These are phyloP conservation scores for Kitagawia praeruptora DNA, from an alignment of 129 eudicot genomes.

Conservation along the genomic window DNA sequence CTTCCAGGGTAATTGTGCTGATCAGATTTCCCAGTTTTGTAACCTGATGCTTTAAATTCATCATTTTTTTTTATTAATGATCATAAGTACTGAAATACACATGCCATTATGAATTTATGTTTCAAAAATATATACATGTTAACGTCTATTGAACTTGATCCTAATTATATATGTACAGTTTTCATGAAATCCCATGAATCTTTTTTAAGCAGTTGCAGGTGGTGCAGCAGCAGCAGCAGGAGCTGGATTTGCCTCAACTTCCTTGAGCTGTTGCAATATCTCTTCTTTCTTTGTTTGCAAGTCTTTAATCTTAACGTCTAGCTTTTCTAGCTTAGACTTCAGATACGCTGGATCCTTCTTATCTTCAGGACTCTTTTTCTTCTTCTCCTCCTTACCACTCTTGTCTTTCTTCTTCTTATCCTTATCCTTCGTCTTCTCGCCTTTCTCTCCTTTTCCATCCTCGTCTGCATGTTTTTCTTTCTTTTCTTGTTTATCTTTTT, in stretches of 20 bases:
- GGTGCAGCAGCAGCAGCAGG: background rate
- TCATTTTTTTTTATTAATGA: background rate
- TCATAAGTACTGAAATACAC: background rate
- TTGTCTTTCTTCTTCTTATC: slow-evolving; percentile 42
- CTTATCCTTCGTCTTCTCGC: slow-evolving; percentile 38
- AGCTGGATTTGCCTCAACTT: slow-evolving; percentile 23
- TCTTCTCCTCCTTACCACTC: slow-evolving; percentile 36
- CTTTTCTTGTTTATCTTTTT: slow-evolving; percentile 20
- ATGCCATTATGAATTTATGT: background rate
- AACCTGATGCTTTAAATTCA: too few species aligned
- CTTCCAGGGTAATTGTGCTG: too few species aligned
- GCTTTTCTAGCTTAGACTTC: slow-evolving; percentile 44
- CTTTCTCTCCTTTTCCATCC: slow-evolving; percentile 24
- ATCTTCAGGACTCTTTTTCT: slow-evolving; percentile 59
- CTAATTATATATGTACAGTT: background rate
- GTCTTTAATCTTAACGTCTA: slow-evolving; percentile 43
- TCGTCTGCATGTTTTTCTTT: slow-evolving; percentile 30
- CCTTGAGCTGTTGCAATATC: slow-evolving; percentile 38
- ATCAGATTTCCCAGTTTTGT: too few species aligned
- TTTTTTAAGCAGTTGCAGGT: background rate
- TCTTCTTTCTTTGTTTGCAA: slow-evolving; percentile 46
- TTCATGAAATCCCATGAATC: background rate
- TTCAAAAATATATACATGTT: background rate
- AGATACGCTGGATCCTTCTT: slow-evolving; percentile 48
- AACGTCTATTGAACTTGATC: background rate